These are phyloP conservation scores for Lignosus rhinocerotis DNA, from an alignment of 1,284 basidiomycete genomes.

Conservation along the genomic window DNA sequence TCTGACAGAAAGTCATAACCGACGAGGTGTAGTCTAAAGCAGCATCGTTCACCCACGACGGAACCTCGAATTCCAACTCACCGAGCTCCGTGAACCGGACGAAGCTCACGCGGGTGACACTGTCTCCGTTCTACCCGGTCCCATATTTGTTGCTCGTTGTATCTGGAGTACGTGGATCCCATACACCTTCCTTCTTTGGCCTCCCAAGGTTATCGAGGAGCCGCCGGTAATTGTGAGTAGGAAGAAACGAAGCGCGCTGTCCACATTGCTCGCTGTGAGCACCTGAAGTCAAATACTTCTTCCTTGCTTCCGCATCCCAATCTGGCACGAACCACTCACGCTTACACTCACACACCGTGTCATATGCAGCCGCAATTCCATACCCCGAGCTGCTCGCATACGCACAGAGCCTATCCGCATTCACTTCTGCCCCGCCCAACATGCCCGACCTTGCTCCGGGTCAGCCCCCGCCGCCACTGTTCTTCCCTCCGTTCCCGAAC, in stretches of 20 bases:
- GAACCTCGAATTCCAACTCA: background rate
- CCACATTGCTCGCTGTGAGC: background rate
- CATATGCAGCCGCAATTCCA: constrained; percentile 63
- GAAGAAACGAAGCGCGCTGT: background rate
- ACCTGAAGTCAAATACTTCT: background rate
- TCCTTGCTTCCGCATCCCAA: background rate
- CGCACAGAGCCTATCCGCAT: constrained; percentile 77
- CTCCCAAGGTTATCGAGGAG: constrained; percentile 6
- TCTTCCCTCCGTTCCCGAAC: constrained; percentile 85
- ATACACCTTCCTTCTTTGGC: background rate
- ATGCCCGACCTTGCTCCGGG: constrained; percentile 74
- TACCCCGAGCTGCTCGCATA: constrained; percentile 80
- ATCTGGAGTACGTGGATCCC: background rate
- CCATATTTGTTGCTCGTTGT: constrained; percentile 1
- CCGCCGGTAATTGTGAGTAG: constrained; percentile 5
- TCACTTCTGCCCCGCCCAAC: constrained; percentile 82
- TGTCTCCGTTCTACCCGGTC: background rate
- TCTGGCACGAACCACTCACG: background rate
- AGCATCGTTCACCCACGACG: background rate
- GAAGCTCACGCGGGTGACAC: background rate
- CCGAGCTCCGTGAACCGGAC: background rate
- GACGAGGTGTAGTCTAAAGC: background rate
- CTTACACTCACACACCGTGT: background rate
- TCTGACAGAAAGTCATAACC: background rate
- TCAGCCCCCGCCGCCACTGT: constrained; percentile 69